Base-by-base conservation (phyloP, 768 basidiomycete genomes). In the Multifurca ochricompacta region DNA sequence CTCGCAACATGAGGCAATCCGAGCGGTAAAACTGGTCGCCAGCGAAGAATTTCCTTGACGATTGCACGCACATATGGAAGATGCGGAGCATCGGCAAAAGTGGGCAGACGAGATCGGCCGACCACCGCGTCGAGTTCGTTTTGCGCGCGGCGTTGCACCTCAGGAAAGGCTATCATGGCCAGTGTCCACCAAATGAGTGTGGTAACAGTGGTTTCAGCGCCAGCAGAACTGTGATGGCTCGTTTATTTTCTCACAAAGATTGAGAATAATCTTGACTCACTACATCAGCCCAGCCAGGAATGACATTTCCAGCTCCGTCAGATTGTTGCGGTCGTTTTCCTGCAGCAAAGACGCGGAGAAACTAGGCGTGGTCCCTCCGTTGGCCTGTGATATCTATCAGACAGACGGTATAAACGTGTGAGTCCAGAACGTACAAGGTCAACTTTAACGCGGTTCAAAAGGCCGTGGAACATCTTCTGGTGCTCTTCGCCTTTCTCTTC, bases 91-190 rank as follows among this genome's bases (percentile, higher is more conserved):
- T 64, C 61, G 4, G 46, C 31, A 47, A 61, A 56, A 25, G 53
- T 47, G 6, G 63, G 63, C 19, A 51, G 21, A 19, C 51, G 48
- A 23, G 54, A 48, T 6, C 53, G 34, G 7, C 63, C 63, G 6
- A 64, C 54, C 3, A 63, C 60, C 10, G 36, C 19, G 23, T 63
- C 57, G 2, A 64, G 32, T 37, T 64, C 59, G n/a, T 19, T 44
- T 23, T 63, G 62, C 13, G 52, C 62, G 3, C 34, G 48, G n/a
- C 48, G 32, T 21, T 56, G 48, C 8, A n/a, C 32, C 4, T 56
- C 49, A 3, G 62, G 62, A 23, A 59, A 46, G n/a, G 58, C 40
- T 11, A 61, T 21, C 52, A 64, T 51, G 13, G 59, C 61, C 3
- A 56, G 44, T 7, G 56, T 14, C 43, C 50, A 59, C 47, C 56